A percentile compares a stretch with the other conserved stretches of the same genome.
Evolutionary conservation across 2,329 filamentous ascomycete genomes (phyloP).

Genomic region (Rhinocladiella mackenziei): DNA sequence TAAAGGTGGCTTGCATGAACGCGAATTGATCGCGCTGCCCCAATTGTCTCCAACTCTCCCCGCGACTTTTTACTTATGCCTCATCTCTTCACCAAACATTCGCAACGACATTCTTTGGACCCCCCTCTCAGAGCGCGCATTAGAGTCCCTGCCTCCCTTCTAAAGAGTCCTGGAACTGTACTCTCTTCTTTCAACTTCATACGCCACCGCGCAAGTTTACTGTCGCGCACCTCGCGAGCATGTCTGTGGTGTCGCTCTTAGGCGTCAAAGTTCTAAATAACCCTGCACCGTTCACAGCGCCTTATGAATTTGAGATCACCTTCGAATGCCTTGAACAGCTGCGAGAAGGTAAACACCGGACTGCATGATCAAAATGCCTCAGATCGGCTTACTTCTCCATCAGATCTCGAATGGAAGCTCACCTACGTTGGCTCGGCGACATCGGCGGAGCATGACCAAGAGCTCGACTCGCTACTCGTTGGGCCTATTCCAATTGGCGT

Average conservation of each 20-base stretch:
- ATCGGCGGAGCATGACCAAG: slow-evolving; percentile 94
- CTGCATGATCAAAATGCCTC: background rate
- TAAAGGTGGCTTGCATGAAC: too few relatives aligned
- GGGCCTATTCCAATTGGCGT: slow-evolving; percentile 96
- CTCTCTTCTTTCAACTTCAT: background rate
- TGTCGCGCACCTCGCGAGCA: slow-evolving; percentile 41
- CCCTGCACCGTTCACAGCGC: slow-evolving; percentile 85
- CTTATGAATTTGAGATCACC: slow-evolving; percentile 97
- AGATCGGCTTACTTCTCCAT: slow-evolving; percentile 8
- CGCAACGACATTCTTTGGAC: background rate
- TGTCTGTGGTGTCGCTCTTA: slow-evolving; percentile 95
- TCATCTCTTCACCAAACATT: background rate
- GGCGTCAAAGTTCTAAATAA: slow-evolving; percentile 97
- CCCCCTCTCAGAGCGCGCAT: background rate
- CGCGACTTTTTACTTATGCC: too few relatives aligned
- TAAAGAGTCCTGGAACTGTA: background rate
- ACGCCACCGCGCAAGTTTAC: background rate
- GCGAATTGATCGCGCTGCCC: too few relatives aligned
- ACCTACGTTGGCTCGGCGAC: slow-evolving; percentile 98
- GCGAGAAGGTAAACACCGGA: slow-evolving; percentile 66
- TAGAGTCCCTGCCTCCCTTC: too few relatives aligned
- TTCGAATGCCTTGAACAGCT: slow-evolving; percentile 95
- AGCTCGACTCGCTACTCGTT: slow-evolving; percentile 93
- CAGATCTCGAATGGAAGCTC: slow-evolving; percentile 98
- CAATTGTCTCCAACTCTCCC: too few relatives aligned